phyloP scores from a whole-genome alignment of 2,329 filamentous ascomycete species.

The Colletotrichum sp. region DNA sequence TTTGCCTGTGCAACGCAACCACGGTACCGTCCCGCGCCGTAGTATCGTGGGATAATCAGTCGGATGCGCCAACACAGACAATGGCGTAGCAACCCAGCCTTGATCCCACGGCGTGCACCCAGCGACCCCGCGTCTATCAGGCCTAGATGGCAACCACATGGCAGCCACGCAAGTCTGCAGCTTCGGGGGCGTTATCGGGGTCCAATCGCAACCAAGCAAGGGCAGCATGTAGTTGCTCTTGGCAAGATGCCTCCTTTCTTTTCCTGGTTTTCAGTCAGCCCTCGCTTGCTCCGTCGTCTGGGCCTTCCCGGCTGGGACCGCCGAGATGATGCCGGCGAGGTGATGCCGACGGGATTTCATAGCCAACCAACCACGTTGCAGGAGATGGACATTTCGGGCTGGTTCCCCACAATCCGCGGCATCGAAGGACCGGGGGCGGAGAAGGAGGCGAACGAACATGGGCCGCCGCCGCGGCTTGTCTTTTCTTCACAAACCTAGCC shows the following conservation, averaged over 20 bases:
- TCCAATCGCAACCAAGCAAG: background rate
- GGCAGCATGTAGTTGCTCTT: background rate
- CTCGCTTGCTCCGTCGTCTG: background rate
- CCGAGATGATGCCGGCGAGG: background rate
- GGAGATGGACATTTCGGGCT: conserved; percentile 1
- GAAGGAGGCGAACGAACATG: background rate
- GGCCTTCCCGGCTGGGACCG: background rate
- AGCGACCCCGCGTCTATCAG: background rate
- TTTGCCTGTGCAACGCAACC: background rate
- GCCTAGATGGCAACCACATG: background rate
- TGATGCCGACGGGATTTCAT: background rate
- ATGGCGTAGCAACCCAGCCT: background rate
- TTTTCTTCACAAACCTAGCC: background rate
- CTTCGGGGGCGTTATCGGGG: background rate
- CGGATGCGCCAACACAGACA: background rate
- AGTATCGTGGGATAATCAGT: background rate
- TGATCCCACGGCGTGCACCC: background rate
- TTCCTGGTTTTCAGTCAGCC: background rate
- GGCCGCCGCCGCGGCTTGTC: background rate
- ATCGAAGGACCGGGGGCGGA: background rate
- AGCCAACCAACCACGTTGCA: background rate
- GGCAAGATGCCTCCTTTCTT: background rate
- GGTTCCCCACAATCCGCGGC: background rate
- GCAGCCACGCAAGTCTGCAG: background rate
- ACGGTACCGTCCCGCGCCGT: background rate